Evolutionary conservation across 192 early-diverging fungal species (phyloP), one percentile per base, ranked within the genome.

Genomic region (Coemansia umbellata): DNA sequence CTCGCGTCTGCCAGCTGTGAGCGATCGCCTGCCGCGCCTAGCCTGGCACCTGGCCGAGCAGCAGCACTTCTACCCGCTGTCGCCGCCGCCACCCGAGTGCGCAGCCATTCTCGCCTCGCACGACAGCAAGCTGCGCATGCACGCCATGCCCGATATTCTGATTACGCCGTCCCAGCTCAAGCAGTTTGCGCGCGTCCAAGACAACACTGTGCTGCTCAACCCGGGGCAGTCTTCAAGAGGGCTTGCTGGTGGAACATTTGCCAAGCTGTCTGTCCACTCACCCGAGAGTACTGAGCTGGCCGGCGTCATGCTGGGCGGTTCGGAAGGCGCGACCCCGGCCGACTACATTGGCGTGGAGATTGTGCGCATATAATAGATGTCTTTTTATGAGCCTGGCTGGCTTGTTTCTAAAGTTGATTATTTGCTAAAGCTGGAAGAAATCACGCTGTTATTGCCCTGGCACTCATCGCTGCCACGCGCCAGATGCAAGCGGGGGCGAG

Each of bases 51-150:
- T 95, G 41, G 50, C 97, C 10, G 79, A 86, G 45, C 93, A 95
- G 67, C 82, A 89, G 19, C 67, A 78, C 47, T 82, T 96, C 32
- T 94, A 94, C 50, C 93, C 96, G n/a, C 74, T 95, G 9, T 86
- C 85, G 30, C 89, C 92, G 4, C 81, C 83, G 30, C 45, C 74
- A 59, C 5, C 50, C 30, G 33, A 60, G 47, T 55, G 73, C 60
- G 62, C 60, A 6, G 61, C 50, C 33, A 57, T 76, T 14, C 52
- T 69, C 37, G 58, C 69, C 8, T 56, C 69, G 9, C 70, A 69
- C 17, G 73, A 75, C 26, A 28, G 21, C 50, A 63, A 49, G 30
- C 61, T 75, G 10, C 35, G 58, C 21, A 57, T 75, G 57, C 78
- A 80, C 23, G 78, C 69, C 1, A 82, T 78, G 30, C 94, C 94